Conservation (phyloP, 768 basidiomycete species). For the Phaffia tasmanica region DNA sequence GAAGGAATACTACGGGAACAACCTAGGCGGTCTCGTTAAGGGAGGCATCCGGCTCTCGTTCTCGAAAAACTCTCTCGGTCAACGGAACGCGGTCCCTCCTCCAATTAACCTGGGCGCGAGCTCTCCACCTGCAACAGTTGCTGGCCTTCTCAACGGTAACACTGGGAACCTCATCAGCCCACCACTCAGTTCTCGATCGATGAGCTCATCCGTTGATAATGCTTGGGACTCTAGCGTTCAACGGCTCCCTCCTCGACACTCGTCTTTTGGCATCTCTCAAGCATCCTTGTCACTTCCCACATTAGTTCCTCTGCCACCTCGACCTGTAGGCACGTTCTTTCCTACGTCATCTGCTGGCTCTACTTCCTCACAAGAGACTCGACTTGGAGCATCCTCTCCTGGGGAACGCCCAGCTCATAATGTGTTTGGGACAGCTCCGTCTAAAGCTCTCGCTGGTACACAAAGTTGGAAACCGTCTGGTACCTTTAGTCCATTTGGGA, state of each 20-base stretch:
- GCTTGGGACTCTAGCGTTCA: not conserved
- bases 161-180: slow-evolving; percentile 1
- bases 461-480: slow-evolving; percentile 3
- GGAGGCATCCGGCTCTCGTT: slow-evolving; percentile 94
- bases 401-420: not conserved
- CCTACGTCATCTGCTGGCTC: not conserved
- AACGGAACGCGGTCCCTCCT: slow-evolving; percentile 30
- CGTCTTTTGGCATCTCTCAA: not conserved
- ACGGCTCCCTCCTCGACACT: slow-evolving; percentile 1
- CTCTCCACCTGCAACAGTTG: not conserved
- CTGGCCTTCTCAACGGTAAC: slow-evolving; percentile 1
- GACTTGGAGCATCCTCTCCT: slow-evolving; percentile 8
- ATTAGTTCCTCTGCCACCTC: slow-evolving; percentile 8
- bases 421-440: not conserved
- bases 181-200: not conserved
- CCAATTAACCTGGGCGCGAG: not conserved
- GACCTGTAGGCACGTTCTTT: not conserved
- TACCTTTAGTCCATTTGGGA: slow-evolving; percentile 19
- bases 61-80: slow-evolving; percentile 93
- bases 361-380: slow-evolving; percentile 4
- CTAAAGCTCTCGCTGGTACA: not conserved
- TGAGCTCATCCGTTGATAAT: slow-evolving; percentile 1
- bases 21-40: slow-evolving; percentile 82
- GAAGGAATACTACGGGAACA: slow-evolving; percentile 78
- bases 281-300: not conserved